A percentile compares a stretch with the other conserved stretches of the same genome.
phyloP scores from a whole-genome alignment of 1,139 yeast species.

The Meyerozyma carpophila region DNA sequence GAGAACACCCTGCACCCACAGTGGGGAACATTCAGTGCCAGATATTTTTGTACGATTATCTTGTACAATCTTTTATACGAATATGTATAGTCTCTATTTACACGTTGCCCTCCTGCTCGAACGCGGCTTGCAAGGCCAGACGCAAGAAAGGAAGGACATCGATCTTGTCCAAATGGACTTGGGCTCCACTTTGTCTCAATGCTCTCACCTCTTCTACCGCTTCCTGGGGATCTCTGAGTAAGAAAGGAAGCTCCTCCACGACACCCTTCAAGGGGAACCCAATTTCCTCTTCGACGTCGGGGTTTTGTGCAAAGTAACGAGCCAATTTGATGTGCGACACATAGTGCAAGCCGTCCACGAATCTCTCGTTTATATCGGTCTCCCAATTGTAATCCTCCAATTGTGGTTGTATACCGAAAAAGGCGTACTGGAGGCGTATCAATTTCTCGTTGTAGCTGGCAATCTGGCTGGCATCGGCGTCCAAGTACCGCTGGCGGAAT shows the following conservation, averaged over 20 bases:
- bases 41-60: background rate
- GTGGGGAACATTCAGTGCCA: background rate
- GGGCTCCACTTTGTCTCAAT: constrained; percentile 30
- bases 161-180: constrained; percentile 29
- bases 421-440: constrained; percentile 72
- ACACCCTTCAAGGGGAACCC: constrained; percentile 33
- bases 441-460: constrained; percentile 61
- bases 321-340: constrained; percentile 63
- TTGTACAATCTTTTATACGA: background rate
- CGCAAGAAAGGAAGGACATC: constrained; percentile 39
- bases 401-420: constrained; percentile 67
- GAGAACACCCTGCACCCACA: background rate
- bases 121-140: constrained; percentile 24
- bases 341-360: constrained; percentile 61
- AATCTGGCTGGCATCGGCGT: constrained; percentile 53
- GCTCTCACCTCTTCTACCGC: constrained; percentile 50
- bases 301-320: constrained; percentile 18
- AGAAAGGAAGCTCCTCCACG: constrained; percentile 41
- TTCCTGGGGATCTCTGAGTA: constrained; percentile 40
- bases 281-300: constrained; percentile 13
- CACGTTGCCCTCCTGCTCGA: constrained; percentile 6
- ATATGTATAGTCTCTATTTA: background rate
- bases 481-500: constrained; percentile 55
- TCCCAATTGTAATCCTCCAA: constrained; percentile 35
- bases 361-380: constrained; percentile 50